phyloP scores from a whole-genome alignment of 192 early-diverging fungal genomes.

The Coemansia erecta region DNA sequence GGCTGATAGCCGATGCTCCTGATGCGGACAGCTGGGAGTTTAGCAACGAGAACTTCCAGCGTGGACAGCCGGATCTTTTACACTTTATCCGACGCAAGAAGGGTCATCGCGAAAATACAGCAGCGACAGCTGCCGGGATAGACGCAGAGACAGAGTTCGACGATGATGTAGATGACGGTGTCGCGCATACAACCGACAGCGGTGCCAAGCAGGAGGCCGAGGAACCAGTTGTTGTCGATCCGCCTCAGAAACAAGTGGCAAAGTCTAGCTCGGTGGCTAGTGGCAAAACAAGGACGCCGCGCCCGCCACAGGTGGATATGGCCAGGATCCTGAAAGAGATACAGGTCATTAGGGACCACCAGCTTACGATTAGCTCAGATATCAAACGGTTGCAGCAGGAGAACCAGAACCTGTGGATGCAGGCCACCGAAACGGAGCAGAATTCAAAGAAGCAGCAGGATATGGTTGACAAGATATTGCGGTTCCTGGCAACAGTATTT shows the following conservation, averaged over 20 bases:
- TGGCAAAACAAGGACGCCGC: slow-evolving; percentile 17
- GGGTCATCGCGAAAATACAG: slow-evolving; percentile 31
- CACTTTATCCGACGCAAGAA: slow-evolving; percentile 87
- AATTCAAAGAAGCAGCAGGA: slow-evolving; percentile 84
- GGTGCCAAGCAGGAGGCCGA: background rate
- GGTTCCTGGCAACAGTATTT: slow-evolving; percentile 88
- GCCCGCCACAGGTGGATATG: slow-evolving; percentile 25
- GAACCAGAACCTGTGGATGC: slow-evolving; percentile 87
- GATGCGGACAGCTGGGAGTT: slow-evolving; percentile 91
- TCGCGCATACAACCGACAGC: slow-evolving; percentile 44
- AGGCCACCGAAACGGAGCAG: slow-evolving; percentile 70
- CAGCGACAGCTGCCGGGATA: slow-evolving; percentile 25
- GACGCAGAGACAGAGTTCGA: slow-evolving; percentile 21
- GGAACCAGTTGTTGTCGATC: background rate
- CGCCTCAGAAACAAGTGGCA: background rate
- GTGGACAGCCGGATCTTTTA: slow-evolving; percentile 85
- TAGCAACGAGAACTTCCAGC: slow-evolving; percentile 84
- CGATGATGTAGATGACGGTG: slow-evolving; percentile 48
- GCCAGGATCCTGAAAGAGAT: slow-evolving; percentile 68
- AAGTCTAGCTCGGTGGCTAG: background rate
- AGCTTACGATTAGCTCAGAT: slow-evolving; percentile 82
- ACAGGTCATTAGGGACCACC: slow-evolving; percentile 84
- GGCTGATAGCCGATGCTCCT: slow-evolving; percentile 66
- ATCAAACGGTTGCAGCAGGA: slow-evolving; percentile 84
- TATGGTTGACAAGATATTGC: slow-evolving; percentile 90